phyloP scores from a whole-genome alignment of 129 eudicot genomes.

The Saposhnikovia divaricata region DNA sequence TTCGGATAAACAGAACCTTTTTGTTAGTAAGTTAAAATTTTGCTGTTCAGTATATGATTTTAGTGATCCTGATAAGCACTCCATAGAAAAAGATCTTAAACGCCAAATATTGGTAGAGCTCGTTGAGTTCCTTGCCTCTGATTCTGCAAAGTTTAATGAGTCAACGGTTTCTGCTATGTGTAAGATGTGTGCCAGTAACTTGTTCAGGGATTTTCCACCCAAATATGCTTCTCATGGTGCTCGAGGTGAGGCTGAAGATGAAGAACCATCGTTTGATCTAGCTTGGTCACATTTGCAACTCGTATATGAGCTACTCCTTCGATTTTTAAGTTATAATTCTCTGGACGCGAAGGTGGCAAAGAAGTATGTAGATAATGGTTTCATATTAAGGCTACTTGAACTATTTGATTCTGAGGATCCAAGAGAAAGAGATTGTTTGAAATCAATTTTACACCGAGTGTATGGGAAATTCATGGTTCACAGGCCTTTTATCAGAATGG shows the following conservation, averaged over 20 bases:
- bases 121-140: conserved; percentile 44
- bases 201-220: conserved; percentile 68
- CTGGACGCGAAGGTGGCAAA: conserved; percentile 61
- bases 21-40: conserved; percentile 56
- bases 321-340: conserved; percentile 37
- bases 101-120: conserved; percentile 50
- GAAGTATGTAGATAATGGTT: conserved; percentile 41
- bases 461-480: conserved; percentile 79
- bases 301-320: conserved; percentile 58
- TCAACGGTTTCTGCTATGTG: conserved; percentile 49
- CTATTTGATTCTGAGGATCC: conserved; percentile 75
- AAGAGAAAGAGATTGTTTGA: conserved; percentile 66
- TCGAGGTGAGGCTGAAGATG: conserved; percentile 60
- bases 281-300: conserved; percentile 76
- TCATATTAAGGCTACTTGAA: conserved; percentile 39
- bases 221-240: conserved; percentile 22
- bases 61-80: conserved; percentile 43
- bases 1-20: conserved; percentile 45
- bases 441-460: conserved; percentile 55
- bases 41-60: conserved; percentile 53
- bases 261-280: conserved; percentile 58
- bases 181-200: conserved; percentile 52
- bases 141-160: conserved; percentile 49
- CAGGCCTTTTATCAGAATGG: conserved; percentile 56
- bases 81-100: conserved; percentile 52